phyloP scores from a whole-genome alignment of 257 asterid genomes.

The Rauvolfia tetraphylla region DNA sequence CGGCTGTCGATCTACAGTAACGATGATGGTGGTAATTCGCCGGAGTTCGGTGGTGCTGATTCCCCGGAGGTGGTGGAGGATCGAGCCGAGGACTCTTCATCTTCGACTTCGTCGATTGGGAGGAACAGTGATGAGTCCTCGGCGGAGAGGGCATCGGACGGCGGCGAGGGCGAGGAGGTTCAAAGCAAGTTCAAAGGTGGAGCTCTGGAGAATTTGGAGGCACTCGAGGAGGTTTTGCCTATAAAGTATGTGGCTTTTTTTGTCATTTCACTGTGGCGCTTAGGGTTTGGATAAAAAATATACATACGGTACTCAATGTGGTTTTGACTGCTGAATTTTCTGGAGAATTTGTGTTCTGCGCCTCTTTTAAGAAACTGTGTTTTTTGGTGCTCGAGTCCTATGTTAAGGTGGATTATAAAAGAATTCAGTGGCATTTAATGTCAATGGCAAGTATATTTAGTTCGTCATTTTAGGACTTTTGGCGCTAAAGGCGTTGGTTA shows the following conservation, averaged over 20 bases:
- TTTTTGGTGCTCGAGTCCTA: not conserved
- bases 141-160: slow-evolving; percentile 20
- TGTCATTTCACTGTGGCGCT: not conserved
- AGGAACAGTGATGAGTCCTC: slow-evolving; percentile 37
- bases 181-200: slow-evolving; percentile 38
- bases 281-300: not conserved
- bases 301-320: not conserved
- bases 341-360: not conserved
- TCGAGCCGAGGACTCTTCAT: slow-evolving; percentile 14
- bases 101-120: slow-evolving; percentile 35
- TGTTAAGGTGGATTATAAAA: not conserved
- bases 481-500: no score
- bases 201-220: slow-evolving; percentile 31
- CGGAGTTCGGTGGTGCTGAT: slow-evolving; percentile 17
- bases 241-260: slow-evolving; percentile 29
- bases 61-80: slow-evolving; percentile 8
- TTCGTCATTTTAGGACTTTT: not conserved
- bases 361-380: no score
- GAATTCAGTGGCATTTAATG: not conserved
- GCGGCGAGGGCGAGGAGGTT: slow-evolving; percentile 36
- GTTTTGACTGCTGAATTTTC: not conserved
- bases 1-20: slow-evolving; percentile 12
- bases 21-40: not conserved
- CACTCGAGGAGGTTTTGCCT: slow-evolving; percentile 46
- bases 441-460: not conserved